phyloP scores from a whole-genome alignment of 163 green algal genomes.

The Chlamydomonas reinhardtii region DNA sequence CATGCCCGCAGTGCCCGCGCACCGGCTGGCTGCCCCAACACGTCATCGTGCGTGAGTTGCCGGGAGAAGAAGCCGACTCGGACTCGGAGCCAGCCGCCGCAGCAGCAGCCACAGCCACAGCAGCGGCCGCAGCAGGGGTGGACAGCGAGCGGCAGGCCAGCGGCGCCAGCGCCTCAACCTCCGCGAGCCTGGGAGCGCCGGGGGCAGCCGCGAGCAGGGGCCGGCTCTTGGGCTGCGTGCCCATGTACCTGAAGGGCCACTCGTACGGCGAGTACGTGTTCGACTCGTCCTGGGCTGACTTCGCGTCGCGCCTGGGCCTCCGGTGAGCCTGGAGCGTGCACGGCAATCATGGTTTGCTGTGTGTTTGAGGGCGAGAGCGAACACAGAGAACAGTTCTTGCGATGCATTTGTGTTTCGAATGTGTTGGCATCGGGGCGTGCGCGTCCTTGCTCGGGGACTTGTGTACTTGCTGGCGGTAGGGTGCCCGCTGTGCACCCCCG shows the following conservation, averaged over 20 bases:
- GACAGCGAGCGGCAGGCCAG: neutral
- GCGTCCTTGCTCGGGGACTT: too few relatives aligned
- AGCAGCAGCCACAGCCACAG: too few relatives aligned
- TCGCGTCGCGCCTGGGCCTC: conserved; percentile 59
- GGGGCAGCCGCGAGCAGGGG: neutral
- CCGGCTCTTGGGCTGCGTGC: conserved; percentile 34
- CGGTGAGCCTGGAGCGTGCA: too few relatives aligned
- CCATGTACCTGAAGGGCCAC: conserved; percentile 54
- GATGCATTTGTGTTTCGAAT: too few relatives aligned
- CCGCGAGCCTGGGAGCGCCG: too few relatives aligned
- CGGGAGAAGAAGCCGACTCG: neutral
- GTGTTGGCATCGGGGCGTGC: too few relatives aligned
- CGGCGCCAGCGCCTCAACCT: neutral
- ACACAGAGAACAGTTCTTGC: too few relatives aligned
- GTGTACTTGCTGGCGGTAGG: too few relatives aligned
- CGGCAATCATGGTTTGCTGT: too few relatives aligned
- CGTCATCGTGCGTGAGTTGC: conserved; percentile 28
- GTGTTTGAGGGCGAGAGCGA: too few relatives aligned
- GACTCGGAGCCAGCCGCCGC: too few relatives aligned
- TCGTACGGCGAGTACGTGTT: conserved; percentile 88
- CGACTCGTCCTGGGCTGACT: conserved; percentile 82
- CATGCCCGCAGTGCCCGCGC: neutral
- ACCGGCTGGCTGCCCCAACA: conserved; percentile 48
- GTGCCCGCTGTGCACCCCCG: too few relatives aligned
- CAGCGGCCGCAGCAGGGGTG: neutral